Percentiles rank a stretch among this genome's conserved stretches.
phyloP scores from a whole-genome alignment of 768 basidiomycete species.

The Amanita rimosa region DNA sequence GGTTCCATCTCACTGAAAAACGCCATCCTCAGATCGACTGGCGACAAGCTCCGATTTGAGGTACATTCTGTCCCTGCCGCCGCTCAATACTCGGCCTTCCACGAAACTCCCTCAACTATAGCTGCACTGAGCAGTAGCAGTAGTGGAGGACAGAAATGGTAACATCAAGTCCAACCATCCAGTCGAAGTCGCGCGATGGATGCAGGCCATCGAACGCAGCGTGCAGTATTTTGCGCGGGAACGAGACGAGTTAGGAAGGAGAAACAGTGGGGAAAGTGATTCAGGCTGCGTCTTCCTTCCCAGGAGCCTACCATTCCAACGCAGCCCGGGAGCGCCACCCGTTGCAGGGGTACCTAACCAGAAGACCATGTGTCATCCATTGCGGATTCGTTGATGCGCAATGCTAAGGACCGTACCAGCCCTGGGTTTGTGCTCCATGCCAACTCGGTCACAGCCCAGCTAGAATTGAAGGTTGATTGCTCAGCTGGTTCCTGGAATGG shows the following conservation, averaged over 20 bases:
- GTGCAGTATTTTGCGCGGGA: slow-evolving; percentile 55
- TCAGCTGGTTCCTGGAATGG: slow-evolving; percentile 46
- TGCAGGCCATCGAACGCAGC: slow-evolving; percentile 58
- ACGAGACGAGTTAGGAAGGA: slow-evolving; percentile 12
- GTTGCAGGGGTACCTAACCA: too few relatives aligned
- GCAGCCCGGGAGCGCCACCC: too few relatives aligned
- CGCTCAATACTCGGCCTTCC: background rate
- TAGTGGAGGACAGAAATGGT: slow-evolving; percentile 55
- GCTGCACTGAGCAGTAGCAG: background rate
- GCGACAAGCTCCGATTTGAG: slow-evolving; percentile 71
- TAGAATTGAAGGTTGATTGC: slow-evolving; percentile 69
- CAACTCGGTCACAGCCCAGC: slow-evolving; percentile 60
- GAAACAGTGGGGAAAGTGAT: slow-evolving; percentile 40
- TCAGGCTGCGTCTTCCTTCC: slow-evolving; percentile 3
- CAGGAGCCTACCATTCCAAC: background rate
- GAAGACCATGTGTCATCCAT: slow-evolving; percentile 18
- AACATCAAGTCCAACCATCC: slow-evolving; percentile 79
- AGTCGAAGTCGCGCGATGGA: slow-evolving; percentile 85
- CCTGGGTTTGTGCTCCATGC: slow-evolving; percentile 53
- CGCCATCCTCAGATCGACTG: slow-evolving; percentile 48
- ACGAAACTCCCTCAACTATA: background rate
- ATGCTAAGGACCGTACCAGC: slow-evolving; percentile 39
- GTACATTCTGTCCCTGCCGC: slow-evolving; percentile 52
- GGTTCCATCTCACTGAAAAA: slow-evolving; percentile 85
- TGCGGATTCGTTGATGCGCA: slow-evolving; percentile 27